Conservation (phyloP, 495 filamentous ascomycete species). For the Polyplosphaeria fusca region DNA sequence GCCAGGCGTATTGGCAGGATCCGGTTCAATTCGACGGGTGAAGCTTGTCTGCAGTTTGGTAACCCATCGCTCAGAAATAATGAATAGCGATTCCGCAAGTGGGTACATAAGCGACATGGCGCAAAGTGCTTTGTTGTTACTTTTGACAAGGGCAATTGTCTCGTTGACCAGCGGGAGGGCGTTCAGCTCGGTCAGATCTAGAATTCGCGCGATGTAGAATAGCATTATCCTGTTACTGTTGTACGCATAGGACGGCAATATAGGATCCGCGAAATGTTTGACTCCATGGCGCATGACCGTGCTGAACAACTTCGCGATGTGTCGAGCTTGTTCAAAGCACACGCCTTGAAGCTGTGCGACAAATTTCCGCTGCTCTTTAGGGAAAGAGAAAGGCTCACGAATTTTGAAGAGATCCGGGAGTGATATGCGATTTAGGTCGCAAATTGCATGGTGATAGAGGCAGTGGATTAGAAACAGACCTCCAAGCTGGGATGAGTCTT, state of each 20-base stretch:
- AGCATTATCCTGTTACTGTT: constrained; percentile 7
- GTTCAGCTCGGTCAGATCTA: background rate
- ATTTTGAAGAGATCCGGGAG: constrained; percentile 3
- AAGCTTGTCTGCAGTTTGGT: background rate
- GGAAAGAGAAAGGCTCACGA: constrained; percentile 1
- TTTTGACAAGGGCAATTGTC: background rate
- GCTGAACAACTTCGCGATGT: background rate
- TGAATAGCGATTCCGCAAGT: constrained; percentile 4
- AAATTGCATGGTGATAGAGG: constrained; percentile 4
- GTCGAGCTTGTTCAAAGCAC: constrained; percentile 4
- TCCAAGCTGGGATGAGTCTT: constrained; percentile 3
- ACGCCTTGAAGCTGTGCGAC: background rate
- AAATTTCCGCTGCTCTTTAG: background rate
- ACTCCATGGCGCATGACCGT: background rate
- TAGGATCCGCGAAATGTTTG: background rate
- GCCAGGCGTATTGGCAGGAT: too few relatives aligned
- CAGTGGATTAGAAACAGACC: constrained; percentile 7
- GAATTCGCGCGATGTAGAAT: background rate
- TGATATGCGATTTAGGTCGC: constrained; percentile 5
- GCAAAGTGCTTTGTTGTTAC: background rate
- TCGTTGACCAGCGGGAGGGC: background rate
- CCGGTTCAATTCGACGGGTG: background rate
- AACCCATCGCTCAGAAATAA: constrained; percentile 1
- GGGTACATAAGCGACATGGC: constrained; percentile 1
- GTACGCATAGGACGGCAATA: constrained; percentile 1